Evolutionary conservation across 2,329 filamentous ascomycete species (phyloP), one percentile per base, ranked within the genome.

Genomic region (Colletotrichum sp.): DNA sequence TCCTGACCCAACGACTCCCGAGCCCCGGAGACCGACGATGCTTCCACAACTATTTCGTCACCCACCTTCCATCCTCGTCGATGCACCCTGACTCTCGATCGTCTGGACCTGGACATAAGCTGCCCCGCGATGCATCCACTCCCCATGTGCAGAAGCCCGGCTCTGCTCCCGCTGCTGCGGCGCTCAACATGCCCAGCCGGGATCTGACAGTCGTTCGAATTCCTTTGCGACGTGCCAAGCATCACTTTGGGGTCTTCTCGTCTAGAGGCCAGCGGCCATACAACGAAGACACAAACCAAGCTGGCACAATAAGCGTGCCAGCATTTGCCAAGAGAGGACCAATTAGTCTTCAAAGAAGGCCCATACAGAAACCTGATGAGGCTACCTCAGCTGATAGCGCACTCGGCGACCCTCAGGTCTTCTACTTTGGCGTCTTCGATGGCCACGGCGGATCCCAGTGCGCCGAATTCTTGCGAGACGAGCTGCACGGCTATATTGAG

Each of bases 31-130:
- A 64, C 39, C 87, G 85, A 68, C 90, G 91, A 64, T 84, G 85
- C 77, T 99, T 99, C 85, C 96, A 98, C 87, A 96, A 98, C 80
- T 99, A 99, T 88, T 99, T 99, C 85, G 95, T 99, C 76, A 98
- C 97, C 10, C 95, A 98, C 84, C 91, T 99, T 3, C 96, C 97
- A 6, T 98, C 96, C 21, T 98, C 96, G 16, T 98, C 96, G 5
- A 90, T 98, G 60, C 95, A 98, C 80, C 96, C 97, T 9, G 96
- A 99, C 85, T 94, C 95, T 44, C 90, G 92, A 26, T 86, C 89
- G 21, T 82, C 87, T 32, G 93, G 92, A 5, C 92, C 92, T 34
- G 94, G 95, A 79, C 96, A 98, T 84, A 96, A 97, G 84, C 91
- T 98, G 8, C 96, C 96, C 65, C 94, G 96, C 80, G 92, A 95